A percentile compares a stretch with the other conserved stretches of the same genome.
phyloP scores from a whole-genome alignment of 1,284 basidiomycete genomes.

The Heterobasidion parviporum region DNA sequence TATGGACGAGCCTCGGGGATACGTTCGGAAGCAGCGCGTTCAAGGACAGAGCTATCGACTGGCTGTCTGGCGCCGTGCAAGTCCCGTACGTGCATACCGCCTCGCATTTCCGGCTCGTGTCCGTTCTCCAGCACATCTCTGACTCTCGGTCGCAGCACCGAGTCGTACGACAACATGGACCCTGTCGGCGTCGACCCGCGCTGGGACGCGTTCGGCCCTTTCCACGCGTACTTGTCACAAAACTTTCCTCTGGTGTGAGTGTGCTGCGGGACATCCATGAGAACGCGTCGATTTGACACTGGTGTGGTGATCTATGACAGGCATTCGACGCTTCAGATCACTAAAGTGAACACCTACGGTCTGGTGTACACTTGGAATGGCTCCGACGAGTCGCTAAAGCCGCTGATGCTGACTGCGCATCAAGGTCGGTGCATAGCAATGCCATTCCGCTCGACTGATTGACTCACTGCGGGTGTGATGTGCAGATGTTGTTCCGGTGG shows the following conservation, averaged over 20 bases:
- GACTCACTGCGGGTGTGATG: not conserved
- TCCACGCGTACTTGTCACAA: constrained; percentile 33
- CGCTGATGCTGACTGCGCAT: constrained; percentile 59
- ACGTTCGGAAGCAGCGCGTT: constrained; percentile 35
- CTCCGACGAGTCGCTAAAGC: constrained; percentile 46
- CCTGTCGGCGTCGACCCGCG: constrained; percentile 34
- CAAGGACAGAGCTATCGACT: constrained; percentile 37
- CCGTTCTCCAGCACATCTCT: not conserved
- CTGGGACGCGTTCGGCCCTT: constrained; percentile 32
- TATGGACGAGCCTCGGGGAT: constrained; percentile 34
- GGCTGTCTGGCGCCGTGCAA: constrained; percentile 42
- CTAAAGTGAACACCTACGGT: constrained; percentile 57
- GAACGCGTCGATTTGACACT: not conserved
- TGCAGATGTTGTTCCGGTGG: constrained; percentile 49
- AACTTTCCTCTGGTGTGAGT: constrained; percentile 34
- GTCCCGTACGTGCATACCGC: constrained; percentile 22
- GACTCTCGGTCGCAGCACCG: constrained; percentile 18
- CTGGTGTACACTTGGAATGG: constrained; percentile 61
- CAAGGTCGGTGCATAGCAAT: constrained; percentile 33
- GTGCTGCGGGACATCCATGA: not conserved
- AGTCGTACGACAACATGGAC: constrained; percentile 32
- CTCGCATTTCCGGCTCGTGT: not conserved
- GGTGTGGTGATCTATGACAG: constrained; percentile 19
- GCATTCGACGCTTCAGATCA: constrained; percentile 41
- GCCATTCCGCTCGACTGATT: not conserved